Evolutionary conservation across 1,284 basidiomycete species (phyloP), one percentile per base, ranked within the genome.

Genomic region (Cronartium quercuum): DNA sequence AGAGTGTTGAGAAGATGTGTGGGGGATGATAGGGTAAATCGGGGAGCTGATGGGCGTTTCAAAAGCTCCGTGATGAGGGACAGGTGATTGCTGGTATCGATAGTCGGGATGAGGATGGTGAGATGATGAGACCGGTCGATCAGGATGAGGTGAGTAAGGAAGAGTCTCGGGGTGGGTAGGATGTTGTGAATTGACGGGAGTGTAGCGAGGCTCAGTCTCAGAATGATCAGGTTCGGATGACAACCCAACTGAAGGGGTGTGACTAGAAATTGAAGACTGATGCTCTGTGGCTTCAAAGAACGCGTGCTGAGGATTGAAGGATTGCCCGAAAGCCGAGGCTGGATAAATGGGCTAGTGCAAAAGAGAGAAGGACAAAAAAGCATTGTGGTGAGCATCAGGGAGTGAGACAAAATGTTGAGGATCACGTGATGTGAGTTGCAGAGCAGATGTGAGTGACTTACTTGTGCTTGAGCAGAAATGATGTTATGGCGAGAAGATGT

Each of bases 1-100:
- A 29, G 67, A 41, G 13, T 68, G 55, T 24, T 60, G 55, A 57
- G 34, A 57, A 29, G 18, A 57, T 68, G 47, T 21, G 37, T 55
- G 51, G 29, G 51, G 29, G 51, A 21, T 68, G 55, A 42, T 58
- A 24, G 42, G 47, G 41, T n/a, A n/a, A 24, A 61, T 68, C 35
- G 34, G 67, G 24, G 60, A 57, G 61, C 55, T 34, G 29, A 37
- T 24, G 15, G 40, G 61, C 7, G 51, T 55, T 55, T 55, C 51
- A 6, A n/a, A 55, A 5, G 51, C 6, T 21, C 6, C 29, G 51
- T 21, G n/a, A 21, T 24, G 51, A 55, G 6, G n/a, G 1, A 55
- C 42, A 63, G 47, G 68, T 3, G 44, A 41, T 35, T 62, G 68
- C n/a, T 62, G 60, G 37, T 35, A 15, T 35, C 6, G n/a, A 35